phyloP scores from a whole-genome alignment of 352 stramenopile genomes.

The Globisporangium perplexum region DNA sequence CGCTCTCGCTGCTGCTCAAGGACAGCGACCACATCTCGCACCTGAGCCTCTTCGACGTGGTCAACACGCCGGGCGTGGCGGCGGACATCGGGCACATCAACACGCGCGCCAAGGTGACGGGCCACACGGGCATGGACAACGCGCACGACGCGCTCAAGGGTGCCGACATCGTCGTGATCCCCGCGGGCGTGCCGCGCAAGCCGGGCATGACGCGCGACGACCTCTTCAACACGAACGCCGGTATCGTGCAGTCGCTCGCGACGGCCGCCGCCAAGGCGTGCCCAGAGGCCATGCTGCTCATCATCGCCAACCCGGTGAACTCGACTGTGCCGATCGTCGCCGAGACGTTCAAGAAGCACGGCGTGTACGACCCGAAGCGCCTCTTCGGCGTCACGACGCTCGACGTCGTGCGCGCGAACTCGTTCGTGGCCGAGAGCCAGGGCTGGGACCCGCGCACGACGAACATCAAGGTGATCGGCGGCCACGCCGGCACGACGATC shows the following conservation, averaged over 20 bases:
- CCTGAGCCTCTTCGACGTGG: constrained; percentile 97
- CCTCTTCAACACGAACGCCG: constrained; percentile 94
- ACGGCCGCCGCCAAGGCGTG: constrained; percentile 93
- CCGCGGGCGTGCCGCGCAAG: constrained; percentile 98
- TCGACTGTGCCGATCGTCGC: constrained; percentile 99
- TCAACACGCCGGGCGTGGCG: constrained; percentile 97
- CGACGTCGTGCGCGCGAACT: constrained; percentile 97
- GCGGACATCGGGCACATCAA: constrained; percentile 96
- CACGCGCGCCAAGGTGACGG: constrained; percentile 71
- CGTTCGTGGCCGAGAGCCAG: constrained; percentile 87
- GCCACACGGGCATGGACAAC: constrained; percentile 75
- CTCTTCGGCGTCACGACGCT: constrained; percentile 98
- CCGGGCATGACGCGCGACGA: constrained; percentile 96
- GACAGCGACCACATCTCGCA: constrained; percentile 94
- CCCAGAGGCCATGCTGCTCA: constrained; percentile 94
- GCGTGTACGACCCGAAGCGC: constrained; percentile 96
- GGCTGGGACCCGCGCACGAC: constrained; percentile 69
- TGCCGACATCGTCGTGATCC: constrained; percentile 98
- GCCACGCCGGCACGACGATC: constrained; percentile 99
- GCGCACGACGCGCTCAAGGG: constrained; percentile 66
- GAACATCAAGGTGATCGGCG: constrained; percentile 96
- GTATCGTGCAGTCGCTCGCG: constrained; percentile 96
- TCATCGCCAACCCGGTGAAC: constrained; percentile 99
- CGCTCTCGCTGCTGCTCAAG: constrained; percentile 98
- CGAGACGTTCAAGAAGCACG: constrained; percentile 96